A percentile compares a stretch with the other conserved stretches of the same genome.
These are phyloP conservation scores for Ceratocystis diversiconidia DNA, from an alignment of 2,329 filamentous ascomycete genomes.

Conservation along the genomic window DNA sequence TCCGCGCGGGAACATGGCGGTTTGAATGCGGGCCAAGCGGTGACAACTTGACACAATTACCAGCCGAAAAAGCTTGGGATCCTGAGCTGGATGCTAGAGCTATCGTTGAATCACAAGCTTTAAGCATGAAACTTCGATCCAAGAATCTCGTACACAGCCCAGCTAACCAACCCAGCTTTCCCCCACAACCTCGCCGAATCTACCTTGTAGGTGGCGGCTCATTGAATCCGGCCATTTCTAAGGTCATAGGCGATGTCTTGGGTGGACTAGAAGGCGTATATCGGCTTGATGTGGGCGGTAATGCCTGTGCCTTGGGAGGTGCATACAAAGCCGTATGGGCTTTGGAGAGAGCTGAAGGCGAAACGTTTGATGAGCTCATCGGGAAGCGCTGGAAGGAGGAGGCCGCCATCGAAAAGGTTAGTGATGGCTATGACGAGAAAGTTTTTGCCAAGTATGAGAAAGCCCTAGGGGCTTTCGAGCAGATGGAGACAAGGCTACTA, in stretches of 20 bases:
- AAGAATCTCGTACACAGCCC: slow-evolving; percentile 55
- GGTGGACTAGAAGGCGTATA: slow-evolving; percentile 84
- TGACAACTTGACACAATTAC: slow-evolving; percentile 30
- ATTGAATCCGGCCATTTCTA: slow-evolving; percentile 76
- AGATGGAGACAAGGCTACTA: slow-evolving; percentile 53
- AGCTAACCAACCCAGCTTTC: slow-evolving; percentile 34
- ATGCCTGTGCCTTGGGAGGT: slow-evolving; percentile 83
- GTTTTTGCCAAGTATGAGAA: slow-evolving; percentile 65
- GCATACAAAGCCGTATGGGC: slow-evolving; percentile 97
- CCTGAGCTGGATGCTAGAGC: slow-evolving; percentile 60
- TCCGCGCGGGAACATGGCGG: slow-evolving; percentile 73
- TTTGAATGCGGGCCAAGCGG: slow-evolving; percentile 50
- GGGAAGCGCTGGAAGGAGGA: slow-evolving; percentile 74
- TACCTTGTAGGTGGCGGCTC: slow-evolving; percentile 92
- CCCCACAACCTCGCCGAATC: slow-evolving; percentile 72
- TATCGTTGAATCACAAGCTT: slow-evolving; percentile 89
- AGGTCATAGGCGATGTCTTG: slow-evolving; percentile 72
- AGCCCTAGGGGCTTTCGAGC: slow-evolving; percentile 61
- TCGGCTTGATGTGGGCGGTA: slow-evolving; percentile 84
- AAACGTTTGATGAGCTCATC: slow-evolving; percentile 82
- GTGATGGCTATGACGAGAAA: slow-evolving; percentile 61
- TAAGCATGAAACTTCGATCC: slow-evolving; percentile 78
- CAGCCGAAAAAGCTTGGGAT: slow-evolving; percentile 28
- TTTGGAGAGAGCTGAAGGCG: slow-evolving; percentile 48
- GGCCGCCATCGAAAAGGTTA: slow-evolving; percentile 68